Evolutionary conservation across 1,284 basidiomycete species (phyloP).

Genomic region (Hortiboletus rubellus): DNA sequence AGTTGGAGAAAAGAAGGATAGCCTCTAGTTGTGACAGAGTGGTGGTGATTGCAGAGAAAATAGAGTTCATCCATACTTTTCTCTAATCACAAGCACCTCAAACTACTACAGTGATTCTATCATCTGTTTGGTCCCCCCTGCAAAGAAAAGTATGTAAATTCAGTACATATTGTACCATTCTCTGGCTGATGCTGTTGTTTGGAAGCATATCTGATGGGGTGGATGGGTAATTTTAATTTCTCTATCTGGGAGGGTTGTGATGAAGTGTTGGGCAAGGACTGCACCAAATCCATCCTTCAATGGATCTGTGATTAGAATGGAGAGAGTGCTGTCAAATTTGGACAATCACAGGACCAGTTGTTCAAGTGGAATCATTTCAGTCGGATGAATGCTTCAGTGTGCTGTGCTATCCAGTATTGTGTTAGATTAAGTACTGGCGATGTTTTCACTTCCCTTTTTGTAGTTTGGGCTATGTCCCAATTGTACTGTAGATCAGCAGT

Average conservation of each 20-base stretch:
- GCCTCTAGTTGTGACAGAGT: no score
- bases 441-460: not conserved
- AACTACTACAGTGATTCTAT: no score
- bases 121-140: no score
- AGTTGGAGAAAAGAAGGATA: no score
- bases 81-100: no score
- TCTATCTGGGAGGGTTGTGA: not conserved
- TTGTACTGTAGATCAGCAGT: not conserved
- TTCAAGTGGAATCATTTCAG: not conserved
- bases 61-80: no score
- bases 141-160: not conserved
- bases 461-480: not conserved
- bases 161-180: slow-evolving; percentile 10
- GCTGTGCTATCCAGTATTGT: not conserved
- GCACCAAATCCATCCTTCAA: slow-evolving; percentile 2
- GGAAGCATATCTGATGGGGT: slow-evolving; percentile 3
- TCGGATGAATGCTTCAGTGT: not conserved
- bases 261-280: not conserved
- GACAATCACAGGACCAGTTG: not conserved
- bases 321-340: slow-evolving; percentile 8
- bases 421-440: not conserved
- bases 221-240: not conserved
- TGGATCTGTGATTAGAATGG: slow-evolving; percentile 5
- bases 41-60: no score
- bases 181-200: slow-evolving; percentile 1